Evolutionary conservation across 139 green algal species (phyloP).

Genomic region (Picochlorum costavermella): DNA sequence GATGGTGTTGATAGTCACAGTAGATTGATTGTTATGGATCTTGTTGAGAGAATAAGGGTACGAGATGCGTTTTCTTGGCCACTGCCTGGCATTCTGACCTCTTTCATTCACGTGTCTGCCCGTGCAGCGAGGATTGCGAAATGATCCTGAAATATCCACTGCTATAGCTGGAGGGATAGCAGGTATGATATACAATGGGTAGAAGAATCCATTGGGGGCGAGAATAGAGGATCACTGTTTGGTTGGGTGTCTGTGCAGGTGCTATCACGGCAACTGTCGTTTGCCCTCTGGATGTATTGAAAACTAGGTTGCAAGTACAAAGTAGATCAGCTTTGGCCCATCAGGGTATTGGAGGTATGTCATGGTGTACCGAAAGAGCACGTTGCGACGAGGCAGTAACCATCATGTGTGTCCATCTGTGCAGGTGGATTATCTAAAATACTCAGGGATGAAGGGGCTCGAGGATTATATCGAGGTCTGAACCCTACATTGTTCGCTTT

Average conservation of each 20-base stretch:
- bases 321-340: conserved; percentile 26
- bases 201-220: neutral
- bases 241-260: conserved; percentile 34
- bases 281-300: conserved; percentile 94
- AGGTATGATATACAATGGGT: conserved; percentile 5
- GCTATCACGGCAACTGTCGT: conserved; percentile 86
- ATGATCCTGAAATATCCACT: conserved; percentile 25
- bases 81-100: neutral
- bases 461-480: conserved; percentile 84
- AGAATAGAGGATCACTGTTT: neutral
- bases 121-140: conserved; percentile 16
- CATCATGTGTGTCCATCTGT: neutral
- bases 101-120: neutral
- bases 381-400: neutral
- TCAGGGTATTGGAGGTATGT: conserved; percentile 49
- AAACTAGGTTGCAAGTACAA: conserved; percentile 93
- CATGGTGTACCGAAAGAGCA: neutral
- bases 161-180: conserved; percentile 28
- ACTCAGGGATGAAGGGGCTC: conserved; percentile 64
- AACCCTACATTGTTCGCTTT: conserved; percentile 88
- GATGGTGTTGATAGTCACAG: no score
- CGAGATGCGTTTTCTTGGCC: neutral
- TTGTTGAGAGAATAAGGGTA: conserved; percentile 2
- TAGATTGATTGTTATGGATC: neutral
- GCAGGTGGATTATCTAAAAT: conserved; percentile 70